Evolutionary conservation across 2,329 filamentous ascomycete species (phyloP), one percentile per base, ranked within the genome.

Genomic region (Aspergillus tamarii): DNA sequence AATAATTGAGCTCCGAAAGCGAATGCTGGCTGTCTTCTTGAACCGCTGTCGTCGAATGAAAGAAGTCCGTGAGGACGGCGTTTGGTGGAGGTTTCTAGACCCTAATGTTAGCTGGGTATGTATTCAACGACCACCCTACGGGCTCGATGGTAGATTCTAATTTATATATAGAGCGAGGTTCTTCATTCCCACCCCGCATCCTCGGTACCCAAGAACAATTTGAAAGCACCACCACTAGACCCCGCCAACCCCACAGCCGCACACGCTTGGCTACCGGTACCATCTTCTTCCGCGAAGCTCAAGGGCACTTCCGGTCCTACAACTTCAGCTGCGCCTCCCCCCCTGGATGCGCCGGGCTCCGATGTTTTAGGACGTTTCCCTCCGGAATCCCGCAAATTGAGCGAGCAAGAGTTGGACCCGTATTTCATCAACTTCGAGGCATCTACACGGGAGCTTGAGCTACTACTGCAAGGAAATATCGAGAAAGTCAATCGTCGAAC

Each of bases 41-140:
- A 99, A 99, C 74, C 87, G 95, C 56, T 99, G 95, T 79, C 88
- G 94, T 67, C 88, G 89, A 66, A 98, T 98, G 94, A 91, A 94
- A 72, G 90, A 94, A 63, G 89, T 99, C 32, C 87, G 93, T 59
- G 91, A 93, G 64, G 95, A 99, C 74, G 94, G 94, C 3, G 94
- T 99, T 30, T 97, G 94, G 89, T 97, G 94, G 94, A 90, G 93
- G 69, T 99, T 99, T 75, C 84, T 99, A 39, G 95, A 99, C 76
- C 95, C 96, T 12, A 98, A 99, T 76, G 94, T 94, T 28, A 98
- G 95, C 87, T 99, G 95, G 95, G 93, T 97, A 87, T 64, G 83
- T 75, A 43, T 71, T 30, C 28, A 30, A 36, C 53, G n/a, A 41
- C 26, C 48, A 48, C 11, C 11, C 28, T 64, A 6, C 41, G 41